Percentiles rank a stretch among this genome's conserved stretches.
phyloP scores from a whole-genome alignment of 2,329 filamentous ascomycete genomes.

The Fusarium sp. region DNA sequence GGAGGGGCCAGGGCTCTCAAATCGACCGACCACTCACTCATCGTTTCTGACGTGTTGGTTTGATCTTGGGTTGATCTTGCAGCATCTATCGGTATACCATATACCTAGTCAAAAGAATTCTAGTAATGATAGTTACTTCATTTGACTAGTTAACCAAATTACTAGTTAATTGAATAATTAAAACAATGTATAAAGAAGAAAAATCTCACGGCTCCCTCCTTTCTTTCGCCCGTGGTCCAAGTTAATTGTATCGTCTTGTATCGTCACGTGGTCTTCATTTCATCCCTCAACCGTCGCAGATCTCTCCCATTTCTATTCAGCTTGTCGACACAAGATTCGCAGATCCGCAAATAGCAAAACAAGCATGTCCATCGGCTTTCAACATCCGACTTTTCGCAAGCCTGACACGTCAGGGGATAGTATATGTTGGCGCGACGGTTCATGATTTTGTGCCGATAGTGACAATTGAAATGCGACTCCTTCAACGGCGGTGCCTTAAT shows the following conservation, averaged over 20 bases:
- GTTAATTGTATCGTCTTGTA: neutral
- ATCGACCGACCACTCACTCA: too few relatives aligned
- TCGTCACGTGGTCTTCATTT: constrained; percentile 24
- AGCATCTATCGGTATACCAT: too few relatives aligned
- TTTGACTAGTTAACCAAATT: too few relatives aligned
- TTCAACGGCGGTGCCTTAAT: constrained; percentile 55
- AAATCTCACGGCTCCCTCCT: too few relatives aligned
- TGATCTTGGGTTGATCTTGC: too few relatives aligned
- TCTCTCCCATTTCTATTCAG: constrained; percentile 55
- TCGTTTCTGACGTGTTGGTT: too few relatives aligned
- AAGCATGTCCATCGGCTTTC: constrained; percentile 57
- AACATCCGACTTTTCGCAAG: constrained; percentile 57
- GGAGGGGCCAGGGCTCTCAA: too few relatives aligned
- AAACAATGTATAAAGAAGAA: too few relatives aligned
- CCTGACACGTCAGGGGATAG: constrained; percentile 62
- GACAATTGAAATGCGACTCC: constrained; percentile 56
- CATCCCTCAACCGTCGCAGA: constrained; percentile 52
- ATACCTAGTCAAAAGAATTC: too few relatives aligned
- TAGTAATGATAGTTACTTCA: too few relatives aligned
- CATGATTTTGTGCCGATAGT: constrained; percentile 58
- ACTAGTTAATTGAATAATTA: too few relatives aligned
- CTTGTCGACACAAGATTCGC: constrained; percentile 55
- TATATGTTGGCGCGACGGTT: constrained; percentile 56
- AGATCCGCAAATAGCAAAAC: constrained; percentile 62
- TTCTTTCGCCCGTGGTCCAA: neutral